Percentiles rank a stretch among this genome's conserved stretches.
phyloP scores from a whole-genome alignment of 192 early-diverging fungal species.

The Lunasporangiospora selenospora region DNA sequence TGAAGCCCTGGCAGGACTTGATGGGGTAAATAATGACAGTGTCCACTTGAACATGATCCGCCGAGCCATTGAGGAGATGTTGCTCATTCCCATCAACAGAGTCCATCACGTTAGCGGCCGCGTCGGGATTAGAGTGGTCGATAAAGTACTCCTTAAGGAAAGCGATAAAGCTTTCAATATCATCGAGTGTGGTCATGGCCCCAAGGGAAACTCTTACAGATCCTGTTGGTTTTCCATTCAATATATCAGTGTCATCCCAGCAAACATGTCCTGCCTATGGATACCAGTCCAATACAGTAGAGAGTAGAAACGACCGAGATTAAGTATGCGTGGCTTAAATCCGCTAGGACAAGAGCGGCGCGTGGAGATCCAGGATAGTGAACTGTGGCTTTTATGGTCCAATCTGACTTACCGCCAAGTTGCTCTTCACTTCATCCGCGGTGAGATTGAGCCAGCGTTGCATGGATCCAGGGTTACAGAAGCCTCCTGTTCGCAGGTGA shows the following conservation, averaged over 20 bases:
- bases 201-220: conserved; percentile 83
- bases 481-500: conserved; percentile 74
- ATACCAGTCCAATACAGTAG: conserved; percentile 1
- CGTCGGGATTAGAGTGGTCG: conserved; percentile 24
- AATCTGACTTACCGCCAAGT: conserved; percentile 48
- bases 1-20: conserved; percentile 80
- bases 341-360: too few species aligned
- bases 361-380: too few species aligned
- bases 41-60: conserved; percentile 15
- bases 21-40: conserved; percentile 60
- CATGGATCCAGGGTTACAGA: conserved; percentile 85
- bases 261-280: conserved; percentile 68
- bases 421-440: conserved; percentile 56
- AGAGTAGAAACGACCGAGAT: too few species aligned
- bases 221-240: conserved; percentile 74
- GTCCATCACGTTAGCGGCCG: conserved; percentile 4
- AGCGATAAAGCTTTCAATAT: conserved; percentile 60
- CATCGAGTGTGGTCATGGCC: conserved; percentile 65
- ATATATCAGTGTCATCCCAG: conserved; percentile 76
- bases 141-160: conserved; percentile 72
- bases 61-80: conserved; percentile 12
- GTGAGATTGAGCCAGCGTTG: conserved; percentile 69
- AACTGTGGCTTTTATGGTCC: not conserved
- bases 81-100: not conserved
- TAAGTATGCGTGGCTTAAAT: too few species aligned